Evolutionary conservation across 306 rosid genomes (phyloP).

Genomic region (Hippophae gyantsensis): DNA sequence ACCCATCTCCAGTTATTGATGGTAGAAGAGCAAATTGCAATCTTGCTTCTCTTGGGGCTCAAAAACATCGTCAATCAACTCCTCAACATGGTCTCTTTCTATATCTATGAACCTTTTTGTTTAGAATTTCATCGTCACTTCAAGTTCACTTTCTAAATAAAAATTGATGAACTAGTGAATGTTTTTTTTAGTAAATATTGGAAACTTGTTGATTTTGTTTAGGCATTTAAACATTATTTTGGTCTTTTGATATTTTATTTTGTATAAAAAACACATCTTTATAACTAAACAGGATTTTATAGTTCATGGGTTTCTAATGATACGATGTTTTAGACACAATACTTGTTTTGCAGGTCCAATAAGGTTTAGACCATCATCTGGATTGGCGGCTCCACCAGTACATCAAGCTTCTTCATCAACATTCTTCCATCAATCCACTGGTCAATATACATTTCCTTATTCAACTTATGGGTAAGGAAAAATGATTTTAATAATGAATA

Average conservation of each 20-base stretch:
- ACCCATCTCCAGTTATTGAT: conserved; percentile 92
- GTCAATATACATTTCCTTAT: conserved; percentile 70
- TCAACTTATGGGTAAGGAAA: conserved; percentile 64
- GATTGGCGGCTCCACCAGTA: conserved; percentile 46
- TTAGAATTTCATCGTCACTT: not conserved
- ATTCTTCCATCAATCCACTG: conserved; percentile 52
- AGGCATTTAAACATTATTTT: no score
- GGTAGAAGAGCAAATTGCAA: conserved; percentile 96
- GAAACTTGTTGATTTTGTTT: no score
- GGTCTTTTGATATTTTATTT: no score
- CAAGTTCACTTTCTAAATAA: not conserved
- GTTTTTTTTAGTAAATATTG: no score
- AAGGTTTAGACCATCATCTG: conserved; percentile 57
- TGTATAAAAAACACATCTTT: not conserved
- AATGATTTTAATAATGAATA: conserved; percentile 1
- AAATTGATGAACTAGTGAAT: no score
- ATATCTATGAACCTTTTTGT: not conserved
- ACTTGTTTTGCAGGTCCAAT: conserved; percentile 32
- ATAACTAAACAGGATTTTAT: not conserved
- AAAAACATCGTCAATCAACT: conserved; percentile 49
- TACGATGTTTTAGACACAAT: conserved; percentile 5
- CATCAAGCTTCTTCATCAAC: conserved; percentile 67
- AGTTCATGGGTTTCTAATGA: not conserved
- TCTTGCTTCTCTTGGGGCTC: conserved; percentile 90
- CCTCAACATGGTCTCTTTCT: conserved; percentile 56